Evolutionary conservation across 108 stramenopile genomes (phyloP).

Genomic region (Nitzschia sp.): DNA sequence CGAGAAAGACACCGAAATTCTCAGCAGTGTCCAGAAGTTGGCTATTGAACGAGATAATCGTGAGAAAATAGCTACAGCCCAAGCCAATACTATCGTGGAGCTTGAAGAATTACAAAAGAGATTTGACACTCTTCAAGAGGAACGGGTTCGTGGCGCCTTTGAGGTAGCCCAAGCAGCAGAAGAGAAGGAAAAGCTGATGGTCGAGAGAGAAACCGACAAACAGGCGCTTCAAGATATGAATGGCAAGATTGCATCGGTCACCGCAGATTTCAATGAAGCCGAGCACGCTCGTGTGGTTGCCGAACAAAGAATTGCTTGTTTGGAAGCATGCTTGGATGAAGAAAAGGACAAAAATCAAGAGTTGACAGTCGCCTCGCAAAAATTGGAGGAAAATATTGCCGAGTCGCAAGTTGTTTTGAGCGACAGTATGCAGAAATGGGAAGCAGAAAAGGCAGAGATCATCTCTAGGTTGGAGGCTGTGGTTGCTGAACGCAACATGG

Average conservation of each 20-base stretch:
- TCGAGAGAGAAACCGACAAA: constrained; percentile 7
- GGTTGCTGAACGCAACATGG: not conserved
- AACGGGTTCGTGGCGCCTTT: constrained; percentile 25
- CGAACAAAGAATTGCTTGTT: constrained; percentile 9
- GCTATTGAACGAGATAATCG: constrained; percentile 12
- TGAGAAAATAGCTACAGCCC: not conserved
- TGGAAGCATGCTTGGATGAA: constrained; percentile 3
- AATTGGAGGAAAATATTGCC: too few relatives aligned
- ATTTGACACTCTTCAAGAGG: constrained; percentile 23
- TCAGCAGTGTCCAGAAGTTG: constrained; percentile 9
- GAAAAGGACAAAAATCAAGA: constrained; percentile 1
- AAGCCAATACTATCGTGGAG: not conserved
- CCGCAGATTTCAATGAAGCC: constrained; percentile 3
- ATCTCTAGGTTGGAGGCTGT: not conserved
- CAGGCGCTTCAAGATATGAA: constrained; percentile 13
- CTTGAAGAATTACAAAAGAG: constrained; percentile 4
- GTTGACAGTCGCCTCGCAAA: not conserved
- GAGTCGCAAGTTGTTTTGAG: too few relatives aligned
- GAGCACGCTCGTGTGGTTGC: not conserved
- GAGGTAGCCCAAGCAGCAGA: constrained; percentile 18
- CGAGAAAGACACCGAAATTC: constrained; percentile 63
- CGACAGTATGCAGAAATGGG: too few relatives aligned
- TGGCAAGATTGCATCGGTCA: not conserved
- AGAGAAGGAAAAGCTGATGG: constrained; percentile 23
- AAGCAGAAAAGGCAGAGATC: not conserved